Evolutionary conservation across 2,329 filamentous ascomycete species (phyloP).

Genomic region (Fusarium sarcochroum): DNA sequence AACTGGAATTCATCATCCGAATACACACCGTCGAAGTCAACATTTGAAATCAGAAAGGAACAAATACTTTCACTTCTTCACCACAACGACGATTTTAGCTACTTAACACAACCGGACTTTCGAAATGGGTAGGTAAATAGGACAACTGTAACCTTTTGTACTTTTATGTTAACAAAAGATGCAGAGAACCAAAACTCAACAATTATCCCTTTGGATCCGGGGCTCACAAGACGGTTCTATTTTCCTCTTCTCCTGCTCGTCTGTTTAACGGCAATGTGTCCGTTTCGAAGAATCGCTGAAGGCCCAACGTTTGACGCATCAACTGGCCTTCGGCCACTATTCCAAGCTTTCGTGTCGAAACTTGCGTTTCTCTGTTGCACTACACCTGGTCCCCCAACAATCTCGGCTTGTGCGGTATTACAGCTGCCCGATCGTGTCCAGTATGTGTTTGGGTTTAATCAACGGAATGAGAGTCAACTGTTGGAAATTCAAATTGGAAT

Average conservation of each 20-base stretch:
- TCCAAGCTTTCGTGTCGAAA: conserved; percentile 1
- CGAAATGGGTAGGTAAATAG: background rate
- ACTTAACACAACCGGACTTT: background rate
- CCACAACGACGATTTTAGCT: too few relatives aligned
- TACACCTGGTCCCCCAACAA: background rate
- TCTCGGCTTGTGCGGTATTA: conserved; percentile 1
- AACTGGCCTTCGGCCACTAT: conserved; percentile 1
- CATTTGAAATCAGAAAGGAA: too few relatives aligned
- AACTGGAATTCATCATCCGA: too few relatives aligned
- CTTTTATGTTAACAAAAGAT: background rate
- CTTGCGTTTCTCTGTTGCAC: conserved; percentile 4
- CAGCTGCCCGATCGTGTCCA: conserved; percentile 3
- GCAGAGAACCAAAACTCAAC: background rate
- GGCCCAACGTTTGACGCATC: background rate
- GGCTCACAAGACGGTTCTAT: background rate
- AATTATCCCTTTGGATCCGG: background rate
- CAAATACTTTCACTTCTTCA: too few relatives aligned
- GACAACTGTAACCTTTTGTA: background rate
- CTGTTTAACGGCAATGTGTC: background rate
- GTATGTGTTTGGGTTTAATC: conserved; percentile 4
- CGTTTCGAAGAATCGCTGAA: background rate
- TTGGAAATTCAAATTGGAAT: background rate
- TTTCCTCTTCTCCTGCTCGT: background rate
- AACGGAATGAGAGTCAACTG: background rate
- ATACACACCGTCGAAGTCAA: too few relatives aligned